A percentile compares a stretch with the other conserved stretches of the same genome.
phyloP scores from a whole-genome alignment of 495 filamentous ascomycete genomes.

The Aspergillus baeticus region DNA sequence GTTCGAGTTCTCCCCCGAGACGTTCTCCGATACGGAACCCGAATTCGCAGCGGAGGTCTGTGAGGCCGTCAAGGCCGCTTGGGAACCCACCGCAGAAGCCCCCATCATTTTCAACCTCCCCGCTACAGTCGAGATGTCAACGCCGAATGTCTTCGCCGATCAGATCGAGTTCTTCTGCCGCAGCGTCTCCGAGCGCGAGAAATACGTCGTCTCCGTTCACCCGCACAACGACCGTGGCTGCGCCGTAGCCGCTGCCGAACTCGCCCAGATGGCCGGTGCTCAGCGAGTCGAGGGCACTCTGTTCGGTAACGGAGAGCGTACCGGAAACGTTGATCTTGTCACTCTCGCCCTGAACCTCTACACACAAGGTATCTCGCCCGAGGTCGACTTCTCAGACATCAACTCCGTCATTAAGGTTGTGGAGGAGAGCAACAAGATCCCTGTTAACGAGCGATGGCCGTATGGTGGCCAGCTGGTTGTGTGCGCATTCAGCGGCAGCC shows the following conservation, averaged over 20 bases:
- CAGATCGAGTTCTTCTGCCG: constrained; percentile 95
- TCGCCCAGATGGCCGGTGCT: constrained; percentile 97
- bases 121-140: constrained; percentile 93
- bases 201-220: constrained; percentile 81
- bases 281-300: constrained; percentile 93
- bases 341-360: constrained; percentile 95
- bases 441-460: constrained; percentile 82
- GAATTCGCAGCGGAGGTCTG: constrained; percentile 85
- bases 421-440: constrained; percentile 92
- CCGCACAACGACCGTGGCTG: constrained; percentile 96
- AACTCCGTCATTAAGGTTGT: constrained; percentile 85
- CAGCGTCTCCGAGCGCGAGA: constrained; percentile 74
- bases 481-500: constrained; percentile 85
- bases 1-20: constrained; percentile 96
- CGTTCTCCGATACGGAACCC: constrained; percentile 86
- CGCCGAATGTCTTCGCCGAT: constrained; percentile 95
- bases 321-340: constrained; percentile 94
- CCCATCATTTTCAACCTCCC: constrained; percentile 98
- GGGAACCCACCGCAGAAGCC: constrained; percentile 78
- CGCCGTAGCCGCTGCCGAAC: constrained; percentile 81
- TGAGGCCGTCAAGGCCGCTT: constrained; percentile 93
- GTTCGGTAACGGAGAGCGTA: constrained; percentile 94
- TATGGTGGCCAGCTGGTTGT: constrained; percentile 90
- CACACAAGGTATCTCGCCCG: constrained; percentile 86
- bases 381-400: constrained; percentile 91